Conservation (phyloP, 306 rosid genomes). For the Gynostemma pentaphyllum region DNA sequence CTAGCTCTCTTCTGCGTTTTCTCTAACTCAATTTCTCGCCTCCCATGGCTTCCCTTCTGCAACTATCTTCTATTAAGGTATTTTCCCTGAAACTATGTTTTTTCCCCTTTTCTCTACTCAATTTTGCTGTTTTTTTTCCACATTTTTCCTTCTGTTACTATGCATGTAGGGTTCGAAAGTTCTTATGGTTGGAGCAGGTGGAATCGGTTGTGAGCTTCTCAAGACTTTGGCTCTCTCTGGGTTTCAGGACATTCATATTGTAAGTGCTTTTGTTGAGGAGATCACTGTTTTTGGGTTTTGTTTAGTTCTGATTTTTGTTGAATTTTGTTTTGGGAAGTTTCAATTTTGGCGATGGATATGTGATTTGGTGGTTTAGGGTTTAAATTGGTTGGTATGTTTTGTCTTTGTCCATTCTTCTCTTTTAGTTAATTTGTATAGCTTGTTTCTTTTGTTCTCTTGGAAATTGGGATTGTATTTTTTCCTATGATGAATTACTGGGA, state of each 20-base stretch:
- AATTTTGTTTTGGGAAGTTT: background rate
- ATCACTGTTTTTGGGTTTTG: background rate
- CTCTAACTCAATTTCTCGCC: background rate
- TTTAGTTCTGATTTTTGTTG: background rate
- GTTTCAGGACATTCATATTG: constrained; percentile 88
- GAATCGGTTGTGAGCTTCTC: constrained; percentile 97
- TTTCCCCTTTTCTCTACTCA: background rate
- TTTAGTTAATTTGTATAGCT: background rate
- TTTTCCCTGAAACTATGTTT: background rate
- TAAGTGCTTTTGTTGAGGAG: constrained; percentile 10
- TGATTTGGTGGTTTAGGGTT: constrained; percentile 11
- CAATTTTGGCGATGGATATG: background rate
- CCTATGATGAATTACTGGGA: too few species aligned
- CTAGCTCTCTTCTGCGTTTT: constrained; percentile 8
- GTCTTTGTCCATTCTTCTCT: too few species aligned
- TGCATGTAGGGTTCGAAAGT: constrained; percentile 63
- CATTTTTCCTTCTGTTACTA: background rate
- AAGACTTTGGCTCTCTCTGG: constrained; percentile 96
- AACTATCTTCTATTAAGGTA: constrained; percentile 43
- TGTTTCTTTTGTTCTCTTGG: background rate
- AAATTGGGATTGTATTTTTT: too few species aligned
- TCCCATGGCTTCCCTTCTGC: constrained; percentile 58
- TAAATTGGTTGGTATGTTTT: background rate
- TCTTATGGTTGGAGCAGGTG: constrained; percentile 99
- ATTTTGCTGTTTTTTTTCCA: background rate